Evolutionary conservation across 2,329 filamentous ascomycete species (phyloP).

Genomic region (Emmonsia crescens): DNA sequence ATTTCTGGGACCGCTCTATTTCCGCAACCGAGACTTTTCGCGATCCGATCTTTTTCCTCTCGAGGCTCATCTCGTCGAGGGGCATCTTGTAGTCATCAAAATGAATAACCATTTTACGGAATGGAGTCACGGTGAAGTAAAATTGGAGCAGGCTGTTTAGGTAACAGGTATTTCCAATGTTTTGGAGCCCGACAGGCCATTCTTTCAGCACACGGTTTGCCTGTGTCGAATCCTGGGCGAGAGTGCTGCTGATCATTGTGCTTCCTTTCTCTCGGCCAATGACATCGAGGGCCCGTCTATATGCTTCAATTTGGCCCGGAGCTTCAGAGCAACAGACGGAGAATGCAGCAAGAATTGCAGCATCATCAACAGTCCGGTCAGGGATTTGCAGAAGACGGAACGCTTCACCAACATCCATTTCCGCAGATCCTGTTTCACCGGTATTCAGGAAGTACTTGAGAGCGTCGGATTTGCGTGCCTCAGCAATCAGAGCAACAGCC

Average conservation of each 20-base stretch:
- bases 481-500: slow-evolving; percentile 49
- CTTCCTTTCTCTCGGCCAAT: slow-evolving; percentile 37
- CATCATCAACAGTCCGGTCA: slow-evolving; percentile 42
- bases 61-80: slow-evolving; percentile 51
- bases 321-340: slow-evolving; percentile 37
- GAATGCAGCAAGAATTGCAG: slow-evolving; percentile 40
- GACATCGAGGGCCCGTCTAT: slow-evolving; percentile 38
- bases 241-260: slow-evolving; percentile 23
- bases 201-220: slow-evolving; percentile 31
- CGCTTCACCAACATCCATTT: slow-evolving; percentile 48
- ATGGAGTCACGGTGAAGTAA: slow-evolving; percentile 74
- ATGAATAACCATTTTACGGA: slow-evolving; percentile 69
- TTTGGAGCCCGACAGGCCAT: slow-evolving; percentile 76
- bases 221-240: slow-evolving; percentile 22
- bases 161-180: slow-evolving; percentile 97
- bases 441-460: slow-evolving; percentile 44
- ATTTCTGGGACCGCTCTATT: slow-evolving; percentile 56
- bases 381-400: slow-evolving; percentile 42
- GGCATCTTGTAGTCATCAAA: slow-evolving; percentile 62
- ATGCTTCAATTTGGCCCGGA: slow-evolving; percentile 35
- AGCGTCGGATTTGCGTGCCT: slow-evolving; percentile 44
- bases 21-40: slow-evolving; percentile 51
- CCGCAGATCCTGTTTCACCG: slow-evolving; percentile 37
- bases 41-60: slow-evolving; percentile 63
- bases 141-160: slow-evolving; percentile 94